A percentile compares a stretch with the other conserved stretches of the same genome.
phyloP scores from a whole-genome alignment of 2,329 filamentous ascomycete genomes.

The Kalmusia sp. region DNA sequence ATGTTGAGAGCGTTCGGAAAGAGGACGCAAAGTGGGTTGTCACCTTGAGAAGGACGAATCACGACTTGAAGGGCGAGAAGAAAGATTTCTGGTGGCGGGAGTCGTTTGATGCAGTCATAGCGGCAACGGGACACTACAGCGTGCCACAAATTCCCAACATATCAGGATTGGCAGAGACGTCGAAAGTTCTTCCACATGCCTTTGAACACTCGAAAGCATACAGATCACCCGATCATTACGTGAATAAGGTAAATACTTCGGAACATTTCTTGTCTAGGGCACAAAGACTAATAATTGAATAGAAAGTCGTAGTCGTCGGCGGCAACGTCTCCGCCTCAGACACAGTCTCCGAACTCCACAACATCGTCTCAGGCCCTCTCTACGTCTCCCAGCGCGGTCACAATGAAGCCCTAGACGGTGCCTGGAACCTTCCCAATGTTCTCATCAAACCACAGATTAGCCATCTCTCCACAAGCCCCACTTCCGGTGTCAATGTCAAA shows the following conservation, averaged over 20 bases:
- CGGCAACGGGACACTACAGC: slow-evolving; percentile 78
- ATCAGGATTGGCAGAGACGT: slow-evolving; percentile 65
- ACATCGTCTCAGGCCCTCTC: slow-evolving; percentile 12
- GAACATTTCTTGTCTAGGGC: neutral
- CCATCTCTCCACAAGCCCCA: neutral
- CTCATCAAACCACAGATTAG: slow-evolving; percentile 12
- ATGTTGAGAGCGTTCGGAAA: slow-evolving; percentile 33
- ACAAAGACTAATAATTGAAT: neutral
- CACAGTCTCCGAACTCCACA: slow-evolving; percentile 14
- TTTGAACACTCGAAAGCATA: slow-evolving; percentile 63
- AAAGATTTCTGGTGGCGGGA: slow-evolving; percentile 49
- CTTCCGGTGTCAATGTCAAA: slow-evolving; percentile 9
- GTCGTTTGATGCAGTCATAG: slow-evolving; percentile 71
- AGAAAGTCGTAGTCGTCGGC: slow-evolving; percentile 19
- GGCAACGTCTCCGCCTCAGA: slow-evolving; percentile 21
- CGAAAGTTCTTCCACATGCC: slow-evolving; percentile 63
- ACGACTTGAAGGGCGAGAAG: slow-evolving; percentile 6
- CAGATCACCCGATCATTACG: slow-evolving; percentile 14
- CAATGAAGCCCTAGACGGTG: slow-evolving; percentile 13
- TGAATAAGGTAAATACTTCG: slow-evolving; percentile 9
- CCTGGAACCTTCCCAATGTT: slow-evolving; percentile 16
- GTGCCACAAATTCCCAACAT: slow-evolving; percentile 72
- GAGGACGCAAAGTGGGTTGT: slow-evolving; percentile 35
- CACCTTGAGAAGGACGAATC: slow-evolving; percentile 26
- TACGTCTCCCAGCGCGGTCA: slow-evolving; percentile 13